These are phyloP conservation scores for Fusarium torulosum DNA, from an alignment of 2,329 filamentous ascomycete genomes.

Conservation along the genomic window DNA sequence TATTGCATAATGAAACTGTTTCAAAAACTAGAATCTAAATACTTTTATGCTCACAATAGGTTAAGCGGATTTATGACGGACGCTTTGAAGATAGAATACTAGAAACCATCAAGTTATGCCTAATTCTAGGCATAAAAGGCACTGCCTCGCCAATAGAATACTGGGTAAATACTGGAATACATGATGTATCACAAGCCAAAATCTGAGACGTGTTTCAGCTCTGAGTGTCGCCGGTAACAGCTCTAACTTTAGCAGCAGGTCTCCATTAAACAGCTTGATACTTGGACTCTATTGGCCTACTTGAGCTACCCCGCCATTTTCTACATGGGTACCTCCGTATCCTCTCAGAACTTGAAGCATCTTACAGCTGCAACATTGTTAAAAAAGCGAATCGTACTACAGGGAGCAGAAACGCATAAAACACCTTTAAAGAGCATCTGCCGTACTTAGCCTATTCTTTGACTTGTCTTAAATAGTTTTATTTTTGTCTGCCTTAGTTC, in stretches of 20 bases:
- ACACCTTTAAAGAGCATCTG: not conserved
- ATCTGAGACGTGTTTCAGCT: slow-evolving; percentile 45
- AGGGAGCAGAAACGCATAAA: not conserved
- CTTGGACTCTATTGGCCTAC: slow-evolving; percentile 6
- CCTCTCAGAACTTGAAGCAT: slow-evolving; percentile 30
- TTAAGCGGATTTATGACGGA: not conserved
- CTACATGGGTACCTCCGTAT: slow-evolving; percentile 6
- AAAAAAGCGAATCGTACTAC: slow-evolving; percentile 7
- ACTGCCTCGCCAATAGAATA: slow-evolving; percentile 5
- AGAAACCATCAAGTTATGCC: not conserved
- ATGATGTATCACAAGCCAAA: slow-evolving; percentile 35
- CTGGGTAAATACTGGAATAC: not conserved
- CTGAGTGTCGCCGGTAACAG: slow-evolving; percentile 19
- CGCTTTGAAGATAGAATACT: not conserved
- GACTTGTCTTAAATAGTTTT: not conserved
- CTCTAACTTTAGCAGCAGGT: slow-evolving; percentile 31
- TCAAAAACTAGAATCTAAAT: not conserved
- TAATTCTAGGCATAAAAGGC: not conserved
- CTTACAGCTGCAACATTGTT: slow-evolving; percentile 17
- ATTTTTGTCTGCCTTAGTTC: slow-evolving; percentile 9
- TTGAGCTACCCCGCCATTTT: slow-evolving; percentile 41
- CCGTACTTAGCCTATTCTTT: slow-evolving; percentile 6
- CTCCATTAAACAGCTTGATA: slow-evolving; percentile 26
- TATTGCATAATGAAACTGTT: slow-evolving; percentile 17
- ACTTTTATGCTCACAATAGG: not conserved